Evolutionary conservation across 139 green algal genomes (phyloP), one percentile per base, ranked within the genome.

Genomic region (Asterochloris erici): DNA sequence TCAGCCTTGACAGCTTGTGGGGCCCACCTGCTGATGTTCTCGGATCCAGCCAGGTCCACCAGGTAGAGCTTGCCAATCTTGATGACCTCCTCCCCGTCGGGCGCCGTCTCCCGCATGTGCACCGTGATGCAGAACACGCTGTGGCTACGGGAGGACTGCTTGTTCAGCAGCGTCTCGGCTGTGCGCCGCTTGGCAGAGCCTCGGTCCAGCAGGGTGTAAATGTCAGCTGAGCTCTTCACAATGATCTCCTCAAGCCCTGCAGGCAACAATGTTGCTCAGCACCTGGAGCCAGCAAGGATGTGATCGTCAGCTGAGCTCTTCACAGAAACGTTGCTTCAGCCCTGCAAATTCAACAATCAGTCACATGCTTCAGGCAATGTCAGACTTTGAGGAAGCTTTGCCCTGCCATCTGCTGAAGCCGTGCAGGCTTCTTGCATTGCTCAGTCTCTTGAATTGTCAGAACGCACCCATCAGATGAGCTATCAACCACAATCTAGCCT

Each of bases 31-130:
- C 87, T 94, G 79, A 99, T 96, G 88, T 98, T 98, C 84, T 99
- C 97, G 0, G 86, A 95, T 29, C 97, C 97, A 14, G 97, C 97
- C 60, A 99, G 90, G 83, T 99, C 97, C 74, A 99, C 97, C 29
- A 99, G 93, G 90, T 99, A 98, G 16, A 99, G 90, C 89, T 99
- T 99, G 81, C 97, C 96, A 68, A 95, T 92, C 80, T 98, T 98
- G 83, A 99, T 97, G 9, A 99, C 91, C 77, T 99, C 97, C 85
- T 99, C 96, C 14, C 97, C 97, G 26, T 98, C 94, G 1, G 95
- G 84, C 10, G 93, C 95, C 14, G 91, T 91, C 90, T 99, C 97
- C n/a, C 93, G 92, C 77, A 94, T 92, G 84, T 92, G 91, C 66
- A 96, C 95, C 0, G 92, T 97, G 84, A 98, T 92, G 28, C 90